phyloP scores from a whole-genome alignment of 2,329 filamentous ascomycete genomes.

The Nemania sp. region DNA sequence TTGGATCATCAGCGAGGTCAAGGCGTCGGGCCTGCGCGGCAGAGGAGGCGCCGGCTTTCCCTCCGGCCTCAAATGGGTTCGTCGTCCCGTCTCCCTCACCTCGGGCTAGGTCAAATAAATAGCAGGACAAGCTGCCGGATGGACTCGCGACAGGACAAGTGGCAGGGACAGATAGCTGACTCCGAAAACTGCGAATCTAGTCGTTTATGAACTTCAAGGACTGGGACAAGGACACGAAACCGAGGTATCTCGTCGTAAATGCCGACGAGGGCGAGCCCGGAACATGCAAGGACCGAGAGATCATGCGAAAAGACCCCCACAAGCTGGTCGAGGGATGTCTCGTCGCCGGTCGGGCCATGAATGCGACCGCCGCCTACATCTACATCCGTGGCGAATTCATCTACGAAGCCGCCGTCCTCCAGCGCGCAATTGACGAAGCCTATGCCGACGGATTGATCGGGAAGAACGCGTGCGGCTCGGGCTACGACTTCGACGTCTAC shows the following conservation, averaged over 20 bases:
- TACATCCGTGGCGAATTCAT: constrained; percentile 99
- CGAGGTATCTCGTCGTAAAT: constrained; percentile 96
- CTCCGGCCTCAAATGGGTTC: constrained; percentile 97
- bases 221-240: constrained; percentile 97
- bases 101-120: not conserved
- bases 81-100: constrained; percentile 11
- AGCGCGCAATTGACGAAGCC: constrained; percentile 95
- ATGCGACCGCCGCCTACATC: constrained; percentile 97
- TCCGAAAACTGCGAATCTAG: constrained; percentile 50
- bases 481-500: constrained; percentile 98
- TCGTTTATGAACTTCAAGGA: constrained; percentile 99
- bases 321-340: constrained; percentile 98
- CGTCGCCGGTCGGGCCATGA: constrained; percentile 96
- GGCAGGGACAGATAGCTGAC: not conserved
- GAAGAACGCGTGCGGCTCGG: constrained; percentile 96
- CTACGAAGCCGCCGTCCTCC: constrained; percentile 89
- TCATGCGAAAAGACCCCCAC: constrained; percentile 99
- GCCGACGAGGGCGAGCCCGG: constrained; percentile 98
- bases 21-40: constrained; percentile 92
- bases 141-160: no score
- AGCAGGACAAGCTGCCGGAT: no score
- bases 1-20: constrained; percentile 98
- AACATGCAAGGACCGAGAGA: constrained; percentile 99
- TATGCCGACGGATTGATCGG: constrained; percentile 94
- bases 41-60: constrained; percentile 98